phyloP scores from a whole-genome alignment of 2,329 filamentous ascomycete species.

The Reticulascus tulasneorum region DNA sequence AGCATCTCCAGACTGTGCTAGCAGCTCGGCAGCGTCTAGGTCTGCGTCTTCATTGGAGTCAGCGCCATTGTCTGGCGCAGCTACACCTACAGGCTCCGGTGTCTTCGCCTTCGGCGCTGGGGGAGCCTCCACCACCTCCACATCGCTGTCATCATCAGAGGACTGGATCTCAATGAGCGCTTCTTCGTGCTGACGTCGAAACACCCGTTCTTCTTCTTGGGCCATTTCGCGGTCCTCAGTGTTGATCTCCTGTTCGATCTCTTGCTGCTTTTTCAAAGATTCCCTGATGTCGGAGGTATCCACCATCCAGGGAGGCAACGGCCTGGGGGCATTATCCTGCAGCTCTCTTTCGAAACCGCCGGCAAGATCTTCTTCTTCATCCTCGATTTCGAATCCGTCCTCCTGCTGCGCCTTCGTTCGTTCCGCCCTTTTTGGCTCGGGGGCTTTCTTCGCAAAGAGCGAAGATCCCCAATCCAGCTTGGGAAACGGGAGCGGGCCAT shows the following conservation, averaged over 20 bases:
- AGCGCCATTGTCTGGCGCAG: neutral
- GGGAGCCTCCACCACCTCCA: slow-evolving; percentile 53
- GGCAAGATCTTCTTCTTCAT: slow-evolving; percentile 37
- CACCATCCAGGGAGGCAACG: slow-evolving; percentile 72
- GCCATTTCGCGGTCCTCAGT: slow-evolving; percentile 58
- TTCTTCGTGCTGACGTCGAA: slow-evolving; percentile 37
- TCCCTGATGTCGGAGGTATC: slow-evolving; percentile 64
- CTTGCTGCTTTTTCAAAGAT: slow-evolving; percentile 54
- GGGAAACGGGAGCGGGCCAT: slow-evolving; percentile 86
- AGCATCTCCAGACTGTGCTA: neutral
- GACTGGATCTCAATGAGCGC: slow-evolving; percentile 61
- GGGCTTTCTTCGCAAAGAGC: slow-evolving; percentile 45
- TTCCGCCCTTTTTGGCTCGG: slow-evolving; percentile 2
- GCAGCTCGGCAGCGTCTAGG: neutral
- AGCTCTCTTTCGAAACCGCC: slow-evolving; percentile 62
- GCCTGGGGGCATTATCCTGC: slow-evolving; percentile 43
- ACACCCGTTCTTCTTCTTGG: slow-evolving; percentile 49
- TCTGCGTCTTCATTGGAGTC: neutral
- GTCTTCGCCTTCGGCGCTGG: slow-evolving; percentile 25
- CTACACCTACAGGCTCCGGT: neutral
- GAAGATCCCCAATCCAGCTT: slow-evolving; percentile 69
- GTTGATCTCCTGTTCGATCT: slow-evolving; percentile 55
- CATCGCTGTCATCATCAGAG: slow-evolving; percentile 54
- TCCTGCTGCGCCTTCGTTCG: slow-evolving; percentile 8
- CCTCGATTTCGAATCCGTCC: slow-evolving; percentile 31